A percentile compares a stretch with the other conserved stretches of the same genome.
Conservation (phyloP, 2,329 filamentous ascomycete species). For the Pseudogymnoascus destructans region DNA sequence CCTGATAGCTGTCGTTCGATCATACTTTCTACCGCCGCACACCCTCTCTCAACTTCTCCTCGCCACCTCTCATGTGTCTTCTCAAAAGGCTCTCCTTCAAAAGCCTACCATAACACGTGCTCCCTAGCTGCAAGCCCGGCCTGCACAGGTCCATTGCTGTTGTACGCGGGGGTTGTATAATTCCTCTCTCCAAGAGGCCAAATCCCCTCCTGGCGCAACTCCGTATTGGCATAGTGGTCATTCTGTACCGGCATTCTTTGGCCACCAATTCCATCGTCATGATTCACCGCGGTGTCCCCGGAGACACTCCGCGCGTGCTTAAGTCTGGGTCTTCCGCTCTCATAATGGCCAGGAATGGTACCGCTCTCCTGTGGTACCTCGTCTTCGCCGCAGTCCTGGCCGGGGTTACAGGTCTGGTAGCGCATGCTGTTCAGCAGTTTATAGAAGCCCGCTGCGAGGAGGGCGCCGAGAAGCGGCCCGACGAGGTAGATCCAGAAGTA, state of each 20-base stretch:
- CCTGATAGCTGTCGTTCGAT: not conserved
- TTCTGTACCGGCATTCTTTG: not conserved
- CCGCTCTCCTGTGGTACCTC: not conserved
- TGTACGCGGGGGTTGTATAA: not conserved
- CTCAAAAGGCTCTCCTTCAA: not conserved
- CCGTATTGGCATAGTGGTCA: not conserved
- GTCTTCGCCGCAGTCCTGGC: constrained; percentile 28
- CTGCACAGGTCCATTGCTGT: not conserved
- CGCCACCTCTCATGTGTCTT: not conserved
- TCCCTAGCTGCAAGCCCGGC: not conserved
- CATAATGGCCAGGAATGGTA: not conserved
- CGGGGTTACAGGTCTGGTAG: constrained; percentile 38
- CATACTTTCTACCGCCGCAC: not conserved
- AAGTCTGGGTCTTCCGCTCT: not conserved
- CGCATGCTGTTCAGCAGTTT: constrained; percentile 37
- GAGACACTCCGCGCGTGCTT: not conserved
- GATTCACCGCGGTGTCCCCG: constrained; percentile 2
- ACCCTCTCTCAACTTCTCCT: not conserved
- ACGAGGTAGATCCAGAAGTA: constrained; percentile 40
- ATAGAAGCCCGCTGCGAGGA: constrained; percentile 38
- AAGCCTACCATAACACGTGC: not conserved
- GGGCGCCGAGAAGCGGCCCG: constrained; percentile 37
- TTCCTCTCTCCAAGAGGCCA: not conserved
- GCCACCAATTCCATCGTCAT: not conserved
- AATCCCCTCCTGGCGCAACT: not conserved